phyloP scores from a whole-genome alignment of 176 grass and related monocot genomes.

The Aegilops umbellulata region DNA sequence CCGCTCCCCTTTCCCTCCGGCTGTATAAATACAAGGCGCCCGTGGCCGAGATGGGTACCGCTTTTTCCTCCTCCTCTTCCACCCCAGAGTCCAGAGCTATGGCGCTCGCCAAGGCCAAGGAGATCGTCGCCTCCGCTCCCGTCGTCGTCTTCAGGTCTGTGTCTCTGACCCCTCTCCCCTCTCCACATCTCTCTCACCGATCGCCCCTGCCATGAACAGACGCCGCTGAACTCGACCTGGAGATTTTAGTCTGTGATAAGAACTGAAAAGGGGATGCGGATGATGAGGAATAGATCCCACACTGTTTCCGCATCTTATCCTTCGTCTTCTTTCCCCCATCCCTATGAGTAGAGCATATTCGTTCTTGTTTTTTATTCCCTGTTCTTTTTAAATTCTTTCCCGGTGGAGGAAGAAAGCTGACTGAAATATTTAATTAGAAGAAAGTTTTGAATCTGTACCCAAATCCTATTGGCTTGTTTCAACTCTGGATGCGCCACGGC shows the following conservation, averaged over 20 bases:
- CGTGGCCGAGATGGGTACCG: slow-evolving; percentile 30
- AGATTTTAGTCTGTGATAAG: background rate
- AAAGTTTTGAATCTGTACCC: background rate
- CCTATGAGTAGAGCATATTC: slow-evolving; percentile 6
- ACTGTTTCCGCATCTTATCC: background rate
- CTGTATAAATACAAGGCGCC: slow-evolving; percentile 10
- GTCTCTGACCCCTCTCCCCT: background rate
- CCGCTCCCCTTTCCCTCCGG: background rate
- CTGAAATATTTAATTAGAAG: background rate
- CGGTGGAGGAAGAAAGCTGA: background rate
- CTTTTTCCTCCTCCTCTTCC: slow-evolving; percentile 31
- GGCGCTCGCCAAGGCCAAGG: slow-evolving; percentile 69
- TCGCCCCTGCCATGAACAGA: background rate
- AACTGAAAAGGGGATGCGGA: background rate
- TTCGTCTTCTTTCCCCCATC: background rate
- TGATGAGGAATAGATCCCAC: background rate
- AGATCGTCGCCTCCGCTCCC: slow-evolving; percentile 66
- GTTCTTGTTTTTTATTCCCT: background rate
- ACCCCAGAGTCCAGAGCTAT: slow-evolving; percentile 40
- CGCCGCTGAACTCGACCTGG: background rate
- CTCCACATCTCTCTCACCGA: background rate
- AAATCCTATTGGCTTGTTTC: background rate
- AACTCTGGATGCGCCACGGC: background rate
- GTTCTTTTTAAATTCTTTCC: background rate
- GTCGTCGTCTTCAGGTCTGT: slow-evolving; percentile 75